Conservation (phyloP, 1,139 yeast genomes). For the Pichia sp. region DNA sequence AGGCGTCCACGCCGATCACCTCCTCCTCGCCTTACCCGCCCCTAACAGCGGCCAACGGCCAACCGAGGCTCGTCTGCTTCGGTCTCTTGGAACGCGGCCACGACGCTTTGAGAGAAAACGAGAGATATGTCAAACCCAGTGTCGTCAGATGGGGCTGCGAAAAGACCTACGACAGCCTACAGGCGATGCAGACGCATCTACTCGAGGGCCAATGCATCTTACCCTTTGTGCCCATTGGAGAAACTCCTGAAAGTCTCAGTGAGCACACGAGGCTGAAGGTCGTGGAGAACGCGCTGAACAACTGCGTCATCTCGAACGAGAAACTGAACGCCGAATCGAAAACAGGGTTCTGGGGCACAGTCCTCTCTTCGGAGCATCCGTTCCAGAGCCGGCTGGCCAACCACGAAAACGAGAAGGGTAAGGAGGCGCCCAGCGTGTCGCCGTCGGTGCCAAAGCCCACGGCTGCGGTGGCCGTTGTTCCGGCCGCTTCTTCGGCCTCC, state of each 20-base stretch:
- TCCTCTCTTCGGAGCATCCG: not conserved
- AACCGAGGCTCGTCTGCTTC: not conserved
- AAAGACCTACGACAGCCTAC: not conserved
- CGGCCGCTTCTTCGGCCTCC: not conserved
- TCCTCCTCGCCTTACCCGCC: not conserved
- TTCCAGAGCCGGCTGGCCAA: not conserved
- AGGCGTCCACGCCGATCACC: not conserved
- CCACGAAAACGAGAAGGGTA: not conserved
- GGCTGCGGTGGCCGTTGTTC: too few species aligned
- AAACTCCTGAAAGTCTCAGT: not conserved
- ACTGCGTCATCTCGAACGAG: conserved; percentile 3
- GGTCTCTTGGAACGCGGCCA: not conserved
- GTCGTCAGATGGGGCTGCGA: conserved; percentile 10
- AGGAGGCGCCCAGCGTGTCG: too few species aligned
- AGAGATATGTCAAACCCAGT: not conserved
- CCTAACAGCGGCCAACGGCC: not conserved
- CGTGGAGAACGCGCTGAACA: not conserved
- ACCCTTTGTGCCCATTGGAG: not conserved
- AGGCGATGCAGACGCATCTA: conserved; percentile 3
- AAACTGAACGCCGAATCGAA: not conserved
- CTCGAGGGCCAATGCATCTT: not conserved
- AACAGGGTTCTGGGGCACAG: not conserved
- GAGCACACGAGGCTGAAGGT: not conserved
- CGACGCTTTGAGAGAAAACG: not conserved
- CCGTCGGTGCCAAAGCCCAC: too few species aligned